A percentile compares a stretch with the other conserved stretches of the same genome.
phyloP scores from a whole-genome alignment of 257 asterid species.

The Solanum dulcamara region DNA sequence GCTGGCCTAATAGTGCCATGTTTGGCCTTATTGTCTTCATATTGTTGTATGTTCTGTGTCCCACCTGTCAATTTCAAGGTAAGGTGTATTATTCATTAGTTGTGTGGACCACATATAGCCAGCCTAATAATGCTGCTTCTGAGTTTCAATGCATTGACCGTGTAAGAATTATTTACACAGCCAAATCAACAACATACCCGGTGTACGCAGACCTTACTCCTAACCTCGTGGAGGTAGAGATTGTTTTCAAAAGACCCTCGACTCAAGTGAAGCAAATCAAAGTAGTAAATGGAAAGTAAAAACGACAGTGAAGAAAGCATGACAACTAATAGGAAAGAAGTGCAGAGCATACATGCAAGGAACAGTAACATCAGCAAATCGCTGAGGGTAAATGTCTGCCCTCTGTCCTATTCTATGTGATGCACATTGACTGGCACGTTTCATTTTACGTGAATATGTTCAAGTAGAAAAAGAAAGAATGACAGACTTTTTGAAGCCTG shows the following conservation, averaged over 20 bases:
- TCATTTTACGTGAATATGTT: background rate
- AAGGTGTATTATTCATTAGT: background rate
- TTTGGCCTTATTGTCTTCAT: conserved; percentile 80
- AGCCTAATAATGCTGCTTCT: background rate
- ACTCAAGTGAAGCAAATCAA: no score
- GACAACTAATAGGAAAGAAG: background rate
- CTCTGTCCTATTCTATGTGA: background rate
- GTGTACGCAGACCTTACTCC: background rate
- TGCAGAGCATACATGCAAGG: background rate
- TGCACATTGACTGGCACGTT: background rate
- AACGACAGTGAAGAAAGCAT: background rate
- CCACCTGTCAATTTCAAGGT: conserved; percentile 37
- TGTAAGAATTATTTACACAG: background rate
- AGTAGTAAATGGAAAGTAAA: no score
- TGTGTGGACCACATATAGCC: background rate
- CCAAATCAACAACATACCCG: background rate
- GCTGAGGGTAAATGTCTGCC: background rate
- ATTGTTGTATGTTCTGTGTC: conserved; percentile 65
- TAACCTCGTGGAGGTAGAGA: background rate
- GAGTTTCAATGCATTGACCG: background rate
- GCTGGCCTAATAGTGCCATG: conserved; percentile 81
- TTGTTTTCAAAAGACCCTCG: no score
- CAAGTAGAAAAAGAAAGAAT: background rate
- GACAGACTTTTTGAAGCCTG: background rate
- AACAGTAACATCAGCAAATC: background rate